Conservation (phyloP, 148 eudicot genomes). For the Amaranthus hypochondriacus region DNA sequence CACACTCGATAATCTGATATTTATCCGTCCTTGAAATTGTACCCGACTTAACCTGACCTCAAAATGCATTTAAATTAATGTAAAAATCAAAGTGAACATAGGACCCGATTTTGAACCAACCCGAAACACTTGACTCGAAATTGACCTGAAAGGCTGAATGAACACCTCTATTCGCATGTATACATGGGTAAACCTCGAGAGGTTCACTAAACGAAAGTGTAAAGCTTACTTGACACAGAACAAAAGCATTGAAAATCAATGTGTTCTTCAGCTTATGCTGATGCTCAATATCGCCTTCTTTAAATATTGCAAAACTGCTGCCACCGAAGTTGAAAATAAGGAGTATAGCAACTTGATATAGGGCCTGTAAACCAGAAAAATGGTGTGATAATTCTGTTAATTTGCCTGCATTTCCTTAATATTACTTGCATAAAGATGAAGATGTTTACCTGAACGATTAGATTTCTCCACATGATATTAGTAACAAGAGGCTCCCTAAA, state of each 20-base stretch:
- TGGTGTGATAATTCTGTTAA: not conserved
- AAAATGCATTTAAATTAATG: no score
- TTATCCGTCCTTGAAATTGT: no score
- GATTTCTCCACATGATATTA: slow-evolving; percentile 99
- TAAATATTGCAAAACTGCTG: slow-evolving; percentile 42
- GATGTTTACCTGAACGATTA: slow-evolving; percentile 63
- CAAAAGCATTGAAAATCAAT: slow-evolving; percentile 75
- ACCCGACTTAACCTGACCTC: no score
- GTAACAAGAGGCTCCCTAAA: slow-evolving; percentile 94
- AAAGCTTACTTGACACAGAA: slow-evolving; percentile 75
- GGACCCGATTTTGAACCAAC: no score
- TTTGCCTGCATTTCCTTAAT: not conserved
- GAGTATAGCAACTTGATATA: slow-evolving; percentile 77
- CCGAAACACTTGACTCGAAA: no score
- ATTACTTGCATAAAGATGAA: not conserved
- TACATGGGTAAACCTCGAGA: not conserved
- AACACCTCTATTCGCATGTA: no score
- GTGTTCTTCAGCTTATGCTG: slow-evolving; percentile 74
- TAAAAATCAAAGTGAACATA: no score
- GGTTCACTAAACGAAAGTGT: no score
- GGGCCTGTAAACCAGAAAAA: slow-evolving; percentile 46
- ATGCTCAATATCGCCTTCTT: slow-evolving; percentile 33
- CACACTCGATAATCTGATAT: no score
- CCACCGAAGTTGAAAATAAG: slow-evolving; percentile 63
- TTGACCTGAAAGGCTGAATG: no score